Evolutionary conservation across 2,329 filamentous ascomycete species (phyloP).

Genomic region (Colletotrichum australisinense): DNA sequence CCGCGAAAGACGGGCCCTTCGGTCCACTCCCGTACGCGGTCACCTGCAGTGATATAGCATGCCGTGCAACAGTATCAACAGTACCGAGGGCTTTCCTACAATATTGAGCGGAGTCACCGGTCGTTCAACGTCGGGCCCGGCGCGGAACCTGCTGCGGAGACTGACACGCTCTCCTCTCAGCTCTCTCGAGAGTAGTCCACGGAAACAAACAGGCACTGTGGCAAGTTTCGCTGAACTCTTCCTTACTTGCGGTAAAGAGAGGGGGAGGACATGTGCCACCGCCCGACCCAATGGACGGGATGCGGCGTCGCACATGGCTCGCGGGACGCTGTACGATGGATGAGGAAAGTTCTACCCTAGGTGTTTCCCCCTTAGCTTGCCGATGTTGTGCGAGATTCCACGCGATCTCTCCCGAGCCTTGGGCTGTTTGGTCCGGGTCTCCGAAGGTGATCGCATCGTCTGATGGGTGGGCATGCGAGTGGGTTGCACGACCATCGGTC

Average conservation of each 20-base stretch:
- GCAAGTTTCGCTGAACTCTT: neutral
- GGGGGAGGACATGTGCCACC: neutral
- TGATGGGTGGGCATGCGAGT: neutral
- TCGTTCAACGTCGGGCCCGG: neutral
- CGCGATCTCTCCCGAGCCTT: neutral
- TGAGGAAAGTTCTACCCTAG: constrained; percentile 51
- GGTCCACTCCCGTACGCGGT: constrained; percentile 16
- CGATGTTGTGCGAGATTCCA: neutral
- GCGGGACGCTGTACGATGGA: constrained; percentile 52
- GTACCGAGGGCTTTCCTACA: neutral
- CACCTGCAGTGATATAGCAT: constrained; percentile 24
- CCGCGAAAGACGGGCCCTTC: constrained; percentile 12
- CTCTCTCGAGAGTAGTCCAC: neutral
- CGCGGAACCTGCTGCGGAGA: neutral
- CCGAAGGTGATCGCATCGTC: neutral
- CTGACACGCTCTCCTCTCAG: neutral
- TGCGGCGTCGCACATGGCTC: constrained; percentile 48
- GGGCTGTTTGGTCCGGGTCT: neutral
- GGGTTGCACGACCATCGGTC: neutral
- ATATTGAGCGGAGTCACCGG: neutral
- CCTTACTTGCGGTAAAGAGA: neutral
- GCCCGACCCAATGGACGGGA: constrained; percentile 47
- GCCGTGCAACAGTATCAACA: constrained; percentile 21
- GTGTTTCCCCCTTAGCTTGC: neutral
- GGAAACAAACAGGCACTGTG: neutral